Conservation (phyloP, 2,329 filamentous ascomycete species). For the Plectosphaerella sp. region DNA sequence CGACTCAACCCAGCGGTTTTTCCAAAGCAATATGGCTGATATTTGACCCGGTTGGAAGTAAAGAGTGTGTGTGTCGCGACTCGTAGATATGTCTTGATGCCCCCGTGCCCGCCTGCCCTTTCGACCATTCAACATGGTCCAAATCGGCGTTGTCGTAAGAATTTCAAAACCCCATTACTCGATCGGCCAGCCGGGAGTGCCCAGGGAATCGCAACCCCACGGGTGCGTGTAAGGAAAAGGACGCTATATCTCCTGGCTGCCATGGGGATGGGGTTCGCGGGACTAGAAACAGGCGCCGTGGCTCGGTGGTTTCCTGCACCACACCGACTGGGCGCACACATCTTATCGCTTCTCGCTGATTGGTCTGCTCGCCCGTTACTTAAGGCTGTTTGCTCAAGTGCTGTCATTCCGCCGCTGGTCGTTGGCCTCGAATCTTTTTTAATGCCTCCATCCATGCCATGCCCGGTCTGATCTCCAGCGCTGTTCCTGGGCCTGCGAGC, state of each 20-base stretch:
- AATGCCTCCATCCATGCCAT: neutral
- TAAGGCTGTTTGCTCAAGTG: neutral
- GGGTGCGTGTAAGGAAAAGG: neutral
- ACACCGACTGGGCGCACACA: neutral
- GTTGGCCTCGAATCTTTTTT: neutral
- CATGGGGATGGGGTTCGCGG: neutral
- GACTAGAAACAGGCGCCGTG: neutral
- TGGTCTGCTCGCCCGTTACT: neutral
- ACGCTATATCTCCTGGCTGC: neutral
- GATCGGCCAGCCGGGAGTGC: neutral
- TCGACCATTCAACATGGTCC: neutral
- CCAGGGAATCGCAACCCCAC: neutral
- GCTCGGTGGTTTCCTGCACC: neutral
- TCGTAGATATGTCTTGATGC: neutral
- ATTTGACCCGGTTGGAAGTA: too few relatives aligned
- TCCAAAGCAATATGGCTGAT: too few relatives aligned
- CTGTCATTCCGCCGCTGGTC: neutral
- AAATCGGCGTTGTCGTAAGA: neutral
- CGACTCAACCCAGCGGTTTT: too few relatives aligned
- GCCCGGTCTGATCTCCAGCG: too few relatives aligned
- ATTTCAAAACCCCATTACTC: slow-evolving; percentile 1
- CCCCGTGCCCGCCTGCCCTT: neutral
- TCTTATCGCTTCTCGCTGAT: neutral
- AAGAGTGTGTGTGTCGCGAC: too few relatives aligned
- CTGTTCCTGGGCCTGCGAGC: too few relatives aligned